Evolutionary conservation across 2,329 filamentous ascomycete genomes (phyloP).

Genomic region (Scopulariopsis brevicaulis): DNA sequence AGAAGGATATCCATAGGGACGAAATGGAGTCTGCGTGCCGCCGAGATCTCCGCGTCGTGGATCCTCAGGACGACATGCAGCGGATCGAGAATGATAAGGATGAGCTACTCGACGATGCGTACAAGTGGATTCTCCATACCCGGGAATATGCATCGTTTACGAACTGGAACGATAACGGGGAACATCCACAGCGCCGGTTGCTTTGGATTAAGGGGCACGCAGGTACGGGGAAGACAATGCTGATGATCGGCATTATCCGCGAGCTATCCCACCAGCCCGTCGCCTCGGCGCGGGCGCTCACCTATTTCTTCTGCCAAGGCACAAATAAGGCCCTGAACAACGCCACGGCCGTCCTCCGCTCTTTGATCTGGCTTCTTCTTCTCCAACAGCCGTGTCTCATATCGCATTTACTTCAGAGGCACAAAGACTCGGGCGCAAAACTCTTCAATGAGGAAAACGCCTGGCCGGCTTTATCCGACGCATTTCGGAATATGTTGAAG

Average conservation of each 20-base stretch:
- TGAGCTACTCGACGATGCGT: slow-evolving; percentile 17
- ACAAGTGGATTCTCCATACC: slow-evolving; percentile 21
- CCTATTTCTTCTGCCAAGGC: slow-evolving; percentile 31
- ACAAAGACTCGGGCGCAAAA: slow-evolving; percentile 16
- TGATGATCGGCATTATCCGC: slow-evolving; percentile 24
- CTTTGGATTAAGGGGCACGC: slow-evolving; percentile 26
- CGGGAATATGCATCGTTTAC: slow-evolving; percentile 6
- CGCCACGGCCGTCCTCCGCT: slow-evolving; percentile 25
- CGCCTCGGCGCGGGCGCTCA: neutral
- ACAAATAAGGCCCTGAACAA: slow-evolving; percentile 22
- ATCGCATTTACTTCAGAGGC: slow-evolving; percentile 21
- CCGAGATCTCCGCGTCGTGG: slow-evolving; percentile 12
- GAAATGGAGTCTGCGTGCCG: slow-evolving; percentile 12
- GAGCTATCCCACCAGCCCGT: slow-evolving; percentile 11
- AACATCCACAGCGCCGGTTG: slow-evolving; percentile 6
- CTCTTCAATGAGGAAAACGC: slow-evolving; percentile 27
- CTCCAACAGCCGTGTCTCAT: slow-evolving; percentile 15
- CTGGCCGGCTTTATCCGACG: slow-evolving; percentile 17
- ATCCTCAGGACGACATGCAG: slow-evolving; percentile 20
- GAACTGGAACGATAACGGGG: neutral
- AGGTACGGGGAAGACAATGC: slow-evolving; percentile 32
- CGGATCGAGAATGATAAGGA: slow-evolving; percentile 23
- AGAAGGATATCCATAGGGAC: slow-evolving; percentile 7
- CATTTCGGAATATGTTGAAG: slow-evolving; percentile 26
- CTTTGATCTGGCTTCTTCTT: slow-evolving; percentile 27